Base-by-base conservation (phyloP, 371 early-diverging fungal species). In the Lichtheimia corymbifera region DNA sequence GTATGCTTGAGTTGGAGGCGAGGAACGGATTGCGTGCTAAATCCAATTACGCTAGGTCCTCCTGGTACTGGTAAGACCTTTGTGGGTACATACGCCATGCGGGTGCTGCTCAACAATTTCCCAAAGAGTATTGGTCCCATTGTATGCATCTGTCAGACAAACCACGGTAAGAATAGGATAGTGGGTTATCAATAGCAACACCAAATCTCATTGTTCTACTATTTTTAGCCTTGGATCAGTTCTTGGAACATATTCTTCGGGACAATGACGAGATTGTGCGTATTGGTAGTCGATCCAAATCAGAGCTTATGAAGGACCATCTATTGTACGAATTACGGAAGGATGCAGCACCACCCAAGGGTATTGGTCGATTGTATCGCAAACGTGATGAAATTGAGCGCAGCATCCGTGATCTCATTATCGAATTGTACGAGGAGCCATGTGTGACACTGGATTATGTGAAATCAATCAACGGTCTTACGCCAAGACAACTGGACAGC, bases 21-120 rank as follows among this genome's bases (percentile, higher is more conserved):
- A 45, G 3, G n/a, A 25, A 12, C 6, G 50, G 2, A 35, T 25
- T 53, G 12, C 22, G 11, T 45, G 17, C 12, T 55, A 20, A 43
- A 22, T 7, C 15, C 12, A 24, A n/a, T 18, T 12, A 42, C 15
- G 12, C 41, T 61, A 77, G 77, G 90, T 50, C 91, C 90, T 14
- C 90, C 90, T 15, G 90, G 91, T 51, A 88, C 89, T 30, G 90
- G 90, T 60, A 91, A 90, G 54, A 88, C 88, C 0, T 88, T 76
- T 66, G 81, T 88, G 0, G 89, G 89, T 61, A 80, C 89, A 22
- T 77, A 83, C 65, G 77, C 86, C 6, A 83, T 86, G 62, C 61
- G 64, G 12, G 79, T 86, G 0, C 70, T 90, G 5, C 62, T 87
- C 20, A 75, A 74, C 25, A 80, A 88, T 58, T 76, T 67, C 20